phyloP scores from a whole-genome alignment of 2,329 filamentous ascomycete genomes.

The Bipolaris bicolor region DNA sequence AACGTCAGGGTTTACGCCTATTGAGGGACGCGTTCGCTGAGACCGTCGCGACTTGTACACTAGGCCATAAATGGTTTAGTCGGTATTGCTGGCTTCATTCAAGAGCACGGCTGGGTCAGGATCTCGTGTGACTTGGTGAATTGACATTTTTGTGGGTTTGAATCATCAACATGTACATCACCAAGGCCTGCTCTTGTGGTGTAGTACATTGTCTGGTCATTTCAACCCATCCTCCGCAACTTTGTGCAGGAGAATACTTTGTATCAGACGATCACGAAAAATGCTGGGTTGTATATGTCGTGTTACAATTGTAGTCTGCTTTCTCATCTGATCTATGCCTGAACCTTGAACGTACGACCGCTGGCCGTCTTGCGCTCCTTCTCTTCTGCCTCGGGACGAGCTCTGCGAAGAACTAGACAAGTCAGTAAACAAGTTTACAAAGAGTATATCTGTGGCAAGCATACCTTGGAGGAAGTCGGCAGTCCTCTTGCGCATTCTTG shows the following conservation, averaged over 20 bases:
- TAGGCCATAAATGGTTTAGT: conserved; percentile 12
- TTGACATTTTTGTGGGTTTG: neutral
- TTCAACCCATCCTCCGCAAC: neutral
- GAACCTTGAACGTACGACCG: conserved; percentile 84
- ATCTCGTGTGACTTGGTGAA: neutral
- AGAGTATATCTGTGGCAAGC: conserved; percentile 23
- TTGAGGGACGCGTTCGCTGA: conserved; percentile 26
- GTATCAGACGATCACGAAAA: neutral
- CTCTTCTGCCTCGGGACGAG: conserved; percentile 93
- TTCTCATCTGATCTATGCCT: conserved; percentile 44
- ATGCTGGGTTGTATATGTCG: neutral
- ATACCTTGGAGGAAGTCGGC: conserved; percentile 97
- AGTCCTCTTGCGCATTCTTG: conserved; percentile 94
- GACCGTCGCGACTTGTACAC: conserved; percentile 26
- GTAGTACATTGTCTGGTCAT: neutral
- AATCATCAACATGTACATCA: conserved; percentile 3
- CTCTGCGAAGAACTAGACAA: conserved; percentile 83
- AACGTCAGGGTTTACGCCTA: conserved; percentile 10
- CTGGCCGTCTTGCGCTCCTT: conserved; percentile 98
- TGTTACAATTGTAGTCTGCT: neutral
- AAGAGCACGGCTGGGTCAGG: neutral
- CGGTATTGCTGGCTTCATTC: neutral
- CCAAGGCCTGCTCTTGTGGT: neutral
- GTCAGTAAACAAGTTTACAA: conserved; percentile 43
- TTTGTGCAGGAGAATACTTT: neutral